These are phyloP conservation scores for Aspergillus thermomutatus DNA, from an alignment of 2,329 filamentous ascomycete species.

Conservation along the genomic window DNA sequence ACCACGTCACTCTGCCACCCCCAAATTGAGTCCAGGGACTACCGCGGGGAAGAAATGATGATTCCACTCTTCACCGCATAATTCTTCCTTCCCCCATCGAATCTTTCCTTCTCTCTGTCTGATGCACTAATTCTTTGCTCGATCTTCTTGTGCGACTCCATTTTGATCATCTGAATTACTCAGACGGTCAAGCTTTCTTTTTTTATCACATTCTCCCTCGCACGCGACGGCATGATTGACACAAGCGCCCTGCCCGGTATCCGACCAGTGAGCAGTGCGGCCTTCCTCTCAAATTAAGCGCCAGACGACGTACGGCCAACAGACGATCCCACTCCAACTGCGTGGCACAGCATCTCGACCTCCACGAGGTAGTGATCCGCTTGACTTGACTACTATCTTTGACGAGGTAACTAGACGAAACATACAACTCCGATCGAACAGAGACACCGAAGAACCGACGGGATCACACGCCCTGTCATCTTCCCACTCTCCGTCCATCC, in stretches of 20 bases:
- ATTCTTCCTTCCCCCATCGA: slow-evolving; percentile 2
- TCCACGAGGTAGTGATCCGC: slow-evolving; percentile 3
- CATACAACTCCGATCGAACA: slow-evolving; percentile 11
- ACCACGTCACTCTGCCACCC: slow-evolving; percentile 22
- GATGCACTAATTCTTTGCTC: slow-evolving; percentile 13
- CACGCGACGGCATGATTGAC: slow-evolving; percentile 25
- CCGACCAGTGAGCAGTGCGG: slow-evolving; percentile 23
- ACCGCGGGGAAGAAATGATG: slow-evolving; percentile 14
- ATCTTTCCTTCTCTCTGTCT: slow-evolving; percentile 3
- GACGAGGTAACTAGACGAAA: slow-evolving; percentile 24
- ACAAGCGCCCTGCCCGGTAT: slow-evolving; percentile 25
- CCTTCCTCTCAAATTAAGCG: slow-evolving; percentile 25
- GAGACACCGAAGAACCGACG: slow-evolving; percentile 9
- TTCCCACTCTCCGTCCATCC: slow-evolving; percentile 17
- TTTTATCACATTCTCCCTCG: slow-evolving; percentile 3
- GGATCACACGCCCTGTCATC: slow-evolving; percentile 9
- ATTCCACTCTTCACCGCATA: slow-evolving; percentile 19
- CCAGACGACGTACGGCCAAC: slow-evolving; percentile 20
- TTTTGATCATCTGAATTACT: slow-evolving; percentile 1
- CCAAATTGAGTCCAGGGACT: slow-evolving; percentile 10
- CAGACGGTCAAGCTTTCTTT: background rate
- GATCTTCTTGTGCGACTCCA: slow-evolving; percentile 2
- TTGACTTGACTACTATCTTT: slow-evolving; percentile 2
- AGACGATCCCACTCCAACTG: background rate
- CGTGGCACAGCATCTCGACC: slow-evolving; percentile 5